Conservation (phyloP, 129 eudicot species). For the Ambrosia trifida region DNA sequence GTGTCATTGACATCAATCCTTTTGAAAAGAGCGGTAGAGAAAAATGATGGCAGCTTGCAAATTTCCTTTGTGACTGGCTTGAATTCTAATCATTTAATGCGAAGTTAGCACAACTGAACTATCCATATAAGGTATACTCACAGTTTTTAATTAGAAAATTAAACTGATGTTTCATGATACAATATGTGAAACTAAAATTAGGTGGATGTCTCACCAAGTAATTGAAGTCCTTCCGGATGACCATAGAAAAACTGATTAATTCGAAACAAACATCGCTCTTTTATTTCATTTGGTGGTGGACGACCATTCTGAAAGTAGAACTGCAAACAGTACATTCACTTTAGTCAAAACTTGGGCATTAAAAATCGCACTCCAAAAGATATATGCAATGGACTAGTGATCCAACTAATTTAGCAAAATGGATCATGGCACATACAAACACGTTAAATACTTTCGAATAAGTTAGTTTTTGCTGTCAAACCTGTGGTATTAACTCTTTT, state of each 20-base stretch:
- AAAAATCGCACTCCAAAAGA: not conserved
- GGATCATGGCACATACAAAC: constrained; percentile 13
- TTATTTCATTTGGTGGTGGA: constrained; percentile 74
- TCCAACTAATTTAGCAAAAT: not conserved
- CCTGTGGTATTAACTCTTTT: constrained; percentile 82
- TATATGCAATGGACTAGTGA: not conserved
- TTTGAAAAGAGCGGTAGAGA: constrained; percentile 69
- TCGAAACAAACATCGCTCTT: constrained; percentile 69
- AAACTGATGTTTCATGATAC: constrained; percentile 16
- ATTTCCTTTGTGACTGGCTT: constrained; percentile 79
- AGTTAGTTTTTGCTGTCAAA: constrained; percentile 19
- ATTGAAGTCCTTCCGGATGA: constrained; percentile 70
- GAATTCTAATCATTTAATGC: constrained; percentile 50
- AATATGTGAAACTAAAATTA: constrained; percentile 5
- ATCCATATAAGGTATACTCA: not conserved
- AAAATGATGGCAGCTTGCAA: constrained; percentile 85
- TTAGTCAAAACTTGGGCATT: constrained; percentile 8
- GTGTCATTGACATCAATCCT: constrained; percentile 57
- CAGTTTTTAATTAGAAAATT: not conserved
- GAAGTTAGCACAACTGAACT: constrained; percentile 4
- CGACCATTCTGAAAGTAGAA: constrained; percentile 80
- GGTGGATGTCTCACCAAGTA: constrained; percentile 53
- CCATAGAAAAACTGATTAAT: constrained; percentile 76
- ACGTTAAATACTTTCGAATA: not conserved
- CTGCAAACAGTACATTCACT: constrained; percentile 42